These are phyloP conservation scores for Metschnikowia sp. DNA, from an alignment of 805 yeast species.

Conservation along the genomic window DNA sequence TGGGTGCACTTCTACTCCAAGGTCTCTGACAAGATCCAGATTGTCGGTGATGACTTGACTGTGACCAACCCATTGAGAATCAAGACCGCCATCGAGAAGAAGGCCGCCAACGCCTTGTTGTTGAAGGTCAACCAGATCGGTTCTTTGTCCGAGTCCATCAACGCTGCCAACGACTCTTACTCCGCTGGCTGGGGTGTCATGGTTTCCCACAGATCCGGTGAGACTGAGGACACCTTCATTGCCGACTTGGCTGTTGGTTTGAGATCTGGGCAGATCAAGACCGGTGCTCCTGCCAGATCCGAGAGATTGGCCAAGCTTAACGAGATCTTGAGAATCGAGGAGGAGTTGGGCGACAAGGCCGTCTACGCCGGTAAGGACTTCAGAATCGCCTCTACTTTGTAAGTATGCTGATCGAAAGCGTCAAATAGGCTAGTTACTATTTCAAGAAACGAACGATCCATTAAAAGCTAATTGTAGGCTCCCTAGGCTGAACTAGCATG, in stretches of 20 bases:
- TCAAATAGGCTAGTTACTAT: slow-evolving; percentile 3
- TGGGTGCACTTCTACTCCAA: slow-evolving; percentile 83
- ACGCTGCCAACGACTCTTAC: slow-evolving; percentile 94
- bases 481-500: too few relatives aligned
- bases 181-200: slow-evolving; percentile 99
- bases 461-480: background rate
- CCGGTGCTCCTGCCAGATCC: slow-evolving; percentile 99
- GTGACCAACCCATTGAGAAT: slow-evolving; percentile 97
- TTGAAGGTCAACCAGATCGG: slow-evolving; percentile 99
- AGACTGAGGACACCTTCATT: slow-evolving; percentile 97
- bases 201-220: slow-evolving; percentile 99
- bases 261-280: slow-evolving; percentile 98
- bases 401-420: slow-evolving; percentile 17
- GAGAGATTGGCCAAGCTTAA: slow-evolving; percentile 99
- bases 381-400: slow-evolving; percentile 52
- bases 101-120: slow-evolving; percentile 90
- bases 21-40: slow-evolving; percentile 70
- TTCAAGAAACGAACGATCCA: slow-evolving; percentile 6
- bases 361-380: slow-evolving; percentile 90
- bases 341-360: slow-evolving; percentile 97
- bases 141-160: slow-evolving; percentile 90
- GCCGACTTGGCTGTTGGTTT: slow-evolving; percentile 98
- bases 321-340: slow-evolving; percentile 98
- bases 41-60: slow-evolving; percentile 97
- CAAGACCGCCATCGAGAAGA: slow-evolving; percentile 92